A percentile compares a stretch with the other conserved stretches of the same genome.
These are phyloP conservation scores for Solanum habrochaites DNA, from an alignment of 257 asterid genomes.

Conservation along the genomic window DNA sequence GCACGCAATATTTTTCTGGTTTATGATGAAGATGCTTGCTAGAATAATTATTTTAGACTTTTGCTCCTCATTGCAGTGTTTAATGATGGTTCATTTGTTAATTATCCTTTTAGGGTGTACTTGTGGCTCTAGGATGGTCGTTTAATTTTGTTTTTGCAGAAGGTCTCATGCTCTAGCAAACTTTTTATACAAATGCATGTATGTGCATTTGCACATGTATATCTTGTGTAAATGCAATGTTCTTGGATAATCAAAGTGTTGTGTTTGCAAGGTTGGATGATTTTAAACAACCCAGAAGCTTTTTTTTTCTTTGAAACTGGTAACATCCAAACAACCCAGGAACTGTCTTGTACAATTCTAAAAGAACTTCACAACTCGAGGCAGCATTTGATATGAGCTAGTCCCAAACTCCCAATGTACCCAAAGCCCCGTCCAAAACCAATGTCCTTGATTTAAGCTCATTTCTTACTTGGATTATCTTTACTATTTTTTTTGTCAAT, in stretches of 20 bases:
- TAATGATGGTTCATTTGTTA: background rate
- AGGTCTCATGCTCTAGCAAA: background rate
- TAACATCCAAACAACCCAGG: background rate
- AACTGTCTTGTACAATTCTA: background rate
- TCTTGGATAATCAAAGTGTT: background rate
- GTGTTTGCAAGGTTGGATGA: background rate
- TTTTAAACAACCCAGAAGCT: background rate
- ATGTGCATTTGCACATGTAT: background rate
- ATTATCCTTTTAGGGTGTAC: background rate
- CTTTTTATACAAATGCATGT: background rate
- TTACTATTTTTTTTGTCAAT: background rate
- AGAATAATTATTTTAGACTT: background rate
- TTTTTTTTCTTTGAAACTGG: too few relatives aligned
- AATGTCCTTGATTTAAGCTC: background rate
- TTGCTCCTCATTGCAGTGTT: background rate
- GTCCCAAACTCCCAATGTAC: background rate
- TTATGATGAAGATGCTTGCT: background rate
- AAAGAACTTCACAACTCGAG: background rate
- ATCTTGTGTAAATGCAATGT: background rate
- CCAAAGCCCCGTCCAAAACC: background rate
- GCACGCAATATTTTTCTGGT: background rate
- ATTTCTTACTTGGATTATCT: background rate
- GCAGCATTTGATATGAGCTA: background rate
- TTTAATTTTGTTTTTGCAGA: background rate
- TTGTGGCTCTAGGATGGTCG: background rate